Evolutionary conservation across 768 basidiomycete species (phyloP).

Genomic region (Phanerodontia chrysosporium): DNA sequence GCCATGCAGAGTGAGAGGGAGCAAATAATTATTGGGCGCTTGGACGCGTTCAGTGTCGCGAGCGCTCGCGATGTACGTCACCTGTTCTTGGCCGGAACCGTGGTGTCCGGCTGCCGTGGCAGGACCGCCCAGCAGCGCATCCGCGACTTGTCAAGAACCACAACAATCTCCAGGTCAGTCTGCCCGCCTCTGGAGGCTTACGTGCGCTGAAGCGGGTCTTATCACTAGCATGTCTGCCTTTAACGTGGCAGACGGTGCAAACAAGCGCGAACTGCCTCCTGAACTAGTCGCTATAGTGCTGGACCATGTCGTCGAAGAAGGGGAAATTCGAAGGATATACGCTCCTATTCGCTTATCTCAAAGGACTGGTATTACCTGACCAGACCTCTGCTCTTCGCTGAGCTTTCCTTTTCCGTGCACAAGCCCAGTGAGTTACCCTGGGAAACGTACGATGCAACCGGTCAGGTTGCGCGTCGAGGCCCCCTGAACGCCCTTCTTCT

Average conservation of each 20-base stretch:
- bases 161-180: neutral
- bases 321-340: neutral
- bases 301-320: neutral
- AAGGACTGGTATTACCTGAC: neutral
- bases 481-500: neutral
- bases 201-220: neutral
- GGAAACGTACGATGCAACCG: neutral
- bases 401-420: neutral
- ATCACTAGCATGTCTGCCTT: neutral
- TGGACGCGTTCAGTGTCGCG: neutral
- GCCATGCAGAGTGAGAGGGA: neutral
- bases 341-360: neutral
- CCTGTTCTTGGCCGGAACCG: neutral
- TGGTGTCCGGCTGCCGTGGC: too few species aligned
- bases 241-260: neutral
- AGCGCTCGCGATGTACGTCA: neutral
- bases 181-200: neutral
- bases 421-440: neutral
- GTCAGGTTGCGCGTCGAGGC: neutral
- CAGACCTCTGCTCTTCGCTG: neutral
- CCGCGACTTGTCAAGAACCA: neutral
- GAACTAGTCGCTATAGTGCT: neutral
- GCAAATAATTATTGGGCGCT: slow-evolving; percentile 1
- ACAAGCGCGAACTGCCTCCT: neutral
- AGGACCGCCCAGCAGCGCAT: too few species aligned